Percentiles rank a stretch among this genome's conserved stretches.
phyloP scores from a whole-genome alignment of 2,329 filamentous ascomycete genomes.

The Pezicula rhizophila region DNA sequence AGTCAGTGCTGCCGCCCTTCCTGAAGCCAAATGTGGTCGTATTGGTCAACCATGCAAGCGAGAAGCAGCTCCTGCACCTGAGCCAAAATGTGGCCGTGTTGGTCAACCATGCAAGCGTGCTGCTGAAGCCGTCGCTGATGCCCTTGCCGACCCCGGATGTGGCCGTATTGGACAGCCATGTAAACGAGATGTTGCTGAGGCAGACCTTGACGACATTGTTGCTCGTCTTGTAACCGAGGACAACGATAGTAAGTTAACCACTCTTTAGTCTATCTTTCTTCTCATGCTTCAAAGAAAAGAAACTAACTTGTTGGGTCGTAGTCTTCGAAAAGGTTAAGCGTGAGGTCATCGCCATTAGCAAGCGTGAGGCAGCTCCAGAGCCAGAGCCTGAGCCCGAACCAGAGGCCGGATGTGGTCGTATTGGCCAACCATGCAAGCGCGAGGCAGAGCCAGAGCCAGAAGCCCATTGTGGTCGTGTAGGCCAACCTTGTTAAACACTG shows the following conservation, averaged over 20 bases:
- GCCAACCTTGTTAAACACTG: slow-evolving; percentile 14
- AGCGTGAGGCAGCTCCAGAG: slow-evolving; percentile 13
- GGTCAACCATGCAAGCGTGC: slow-evolving; percentile 29
- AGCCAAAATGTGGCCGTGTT: slow-evolving; percentile 19
- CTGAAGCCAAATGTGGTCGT: slow-evolving; percentile 11
- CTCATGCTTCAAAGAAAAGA: too few relatives aligned
- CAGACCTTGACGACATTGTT: slow-evolving; percentile 1
- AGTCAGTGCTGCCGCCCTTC: slow-evolving; percentile 25
- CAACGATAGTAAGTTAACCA: slow-evolving; percentile 11
- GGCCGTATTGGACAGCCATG: slow-evolving; percentile 18
- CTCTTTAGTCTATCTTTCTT: background rate
- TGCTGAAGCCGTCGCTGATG: slow-evolving; percentile 25
- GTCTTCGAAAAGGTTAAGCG: slow-evolving; percentile 21
- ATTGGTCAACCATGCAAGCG: slow-evolving; percentile 10
- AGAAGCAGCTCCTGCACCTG: slow-evolving; percentile 13
- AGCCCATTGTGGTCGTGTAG: slow-evolving; percentile 11
- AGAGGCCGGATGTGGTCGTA: slow-evolving; percentile 11
- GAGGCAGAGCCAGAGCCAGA: slow-evolving; percentile 16
- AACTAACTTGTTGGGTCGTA: too few relatives aligned
- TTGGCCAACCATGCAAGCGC: slow-evolving; percentile 10
- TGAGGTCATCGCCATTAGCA: slow-evolving; percentile 19
- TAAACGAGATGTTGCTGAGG: slow-evolving; percentile 1
- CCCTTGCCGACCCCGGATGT: slow-evolving; percentile 20
- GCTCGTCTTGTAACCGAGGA: slow-evolving; percentile 9
- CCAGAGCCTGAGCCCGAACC: slow-evolving; percentile 28